These are phyloP conservation scores for Apiospora saccharicola DNA, from an alignment of 2,329 filamentous ascomycete genomes.

Conservation along the genomic window DNA sequence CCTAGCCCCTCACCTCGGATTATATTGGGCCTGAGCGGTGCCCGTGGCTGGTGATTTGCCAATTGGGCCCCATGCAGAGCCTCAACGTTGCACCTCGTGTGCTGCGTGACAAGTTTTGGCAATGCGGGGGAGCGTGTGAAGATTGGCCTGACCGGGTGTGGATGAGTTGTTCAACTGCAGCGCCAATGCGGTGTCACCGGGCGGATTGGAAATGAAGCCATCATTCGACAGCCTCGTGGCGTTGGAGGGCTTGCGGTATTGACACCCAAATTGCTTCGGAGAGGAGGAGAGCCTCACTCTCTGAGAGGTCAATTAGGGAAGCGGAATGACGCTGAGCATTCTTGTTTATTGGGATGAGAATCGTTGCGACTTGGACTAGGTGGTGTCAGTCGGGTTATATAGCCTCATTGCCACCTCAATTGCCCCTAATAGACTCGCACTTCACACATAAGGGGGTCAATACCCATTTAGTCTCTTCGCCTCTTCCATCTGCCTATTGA, in stretches of 20 bases:
- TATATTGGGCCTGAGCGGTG: not conserved
- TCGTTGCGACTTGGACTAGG: too few relatives aligned
- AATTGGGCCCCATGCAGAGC: not conserved
- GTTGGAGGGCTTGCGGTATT: not conserved
- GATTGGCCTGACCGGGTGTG: constrained; percentile 8
- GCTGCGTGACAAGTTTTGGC: not conserved
- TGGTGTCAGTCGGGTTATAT: too few relatives aligned
- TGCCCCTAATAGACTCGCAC: not conserved
- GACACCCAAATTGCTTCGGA: not conserved
- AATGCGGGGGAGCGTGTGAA: not conserved
- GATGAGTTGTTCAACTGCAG: constrained; percentile 7
- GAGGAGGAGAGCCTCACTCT: not conserved
- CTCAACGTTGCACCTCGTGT: not conserved
- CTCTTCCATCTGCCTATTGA: not conserved
- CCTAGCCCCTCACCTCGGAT: not conserved
- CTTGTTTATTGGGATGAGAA: not conserved
- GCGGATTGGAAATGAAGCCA: not conserved
- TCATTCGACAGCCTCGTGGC: constrained; percentile 12
- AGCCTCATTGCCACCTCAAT: not conserved
- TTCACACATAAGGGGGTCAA: not conserved
- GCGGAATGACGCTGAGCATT: not conserved
- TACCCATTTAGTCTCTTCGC: not conserved
- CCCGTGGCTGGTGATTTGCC: not conserved
- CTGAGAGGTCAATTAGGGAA: not conserved
- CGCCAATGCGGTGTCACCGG: constrained; percentile 5